A percentile compares a stretch with the other conserved stretches of the same genome.
These are phyloP conservation scores for Delonix regia DNA, from an alignment of 306 rosid genomes.

Conservation along the genomic window DNA sequence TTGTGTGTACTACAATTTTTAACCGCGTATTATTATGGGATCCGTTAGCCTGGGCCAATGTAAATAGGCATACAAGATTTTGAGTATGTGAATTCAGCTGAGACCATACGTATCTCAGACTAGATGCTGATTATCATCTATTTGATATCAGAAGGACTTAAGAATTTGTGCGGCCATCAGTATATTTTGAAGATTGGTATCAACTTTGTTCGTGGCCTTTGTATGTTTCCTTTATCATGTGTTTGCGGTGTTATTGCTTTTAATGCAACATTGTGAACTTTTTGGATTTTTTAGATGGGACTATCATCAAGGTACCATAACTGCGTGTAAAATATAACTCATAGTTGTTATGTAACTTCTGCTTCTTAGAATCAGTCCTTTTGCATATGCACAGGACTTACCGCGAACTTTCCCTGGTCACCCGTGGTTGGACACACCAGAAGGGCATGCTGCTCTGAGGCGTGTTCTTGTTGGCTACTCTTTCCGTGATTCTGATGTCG, in stretches of 20 bases:
- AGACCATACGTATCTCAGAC: slow-evolving; percentile 12
- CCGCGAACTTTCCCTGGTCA: slow-evolving; percentile 98
- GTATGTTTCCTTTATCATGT: neutral
- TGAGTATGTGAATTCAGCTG: slow-evolving; percentile 5
- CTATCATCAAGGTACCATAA: neutral
- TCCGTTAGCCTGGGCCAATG: neutral
- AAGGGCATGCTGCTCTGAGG: slow-evolving; percentile 91
- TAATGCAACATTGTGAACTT: slow-evolving; percentile 23
- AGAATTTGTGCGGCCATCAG: slow-evolving; percentile 13
- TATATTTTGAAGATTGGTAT: slow-evolving; percentile 20
- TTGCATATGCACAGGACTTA: slow-evolving; percentile 64
- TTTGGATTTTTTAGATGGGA: slow-evolving; percentile 17
- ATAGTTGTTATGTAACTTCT: neutral
- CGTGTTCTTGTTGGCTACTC: slow-evolving; percentile 97
- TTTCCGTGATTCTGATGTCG: slow-evolving; percentile 98
- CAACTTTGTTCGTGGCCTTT: neutral
- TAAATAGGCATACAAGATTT: slow-evolving; percentile 1
- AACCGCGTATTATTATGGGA: slow-evolving; percentile 12
- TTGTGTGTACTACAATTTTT: neutral
- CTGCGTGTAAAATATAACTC: neutral
- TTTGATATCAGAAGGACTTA: slow-evolving; percentile 11
- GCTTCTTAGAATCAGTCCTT: slow-evolving; percentile 2
- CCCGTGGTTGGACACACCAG: slow-evolving; percentile 97
- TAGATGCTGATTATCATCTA: neutral
- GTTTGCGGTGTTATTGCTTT: slow-evolving; percentile 10